phyloP scores from a whole-genome alignment of 352 stramenopile genomes.

The Pythium rhizo-oryzae region DNA sequence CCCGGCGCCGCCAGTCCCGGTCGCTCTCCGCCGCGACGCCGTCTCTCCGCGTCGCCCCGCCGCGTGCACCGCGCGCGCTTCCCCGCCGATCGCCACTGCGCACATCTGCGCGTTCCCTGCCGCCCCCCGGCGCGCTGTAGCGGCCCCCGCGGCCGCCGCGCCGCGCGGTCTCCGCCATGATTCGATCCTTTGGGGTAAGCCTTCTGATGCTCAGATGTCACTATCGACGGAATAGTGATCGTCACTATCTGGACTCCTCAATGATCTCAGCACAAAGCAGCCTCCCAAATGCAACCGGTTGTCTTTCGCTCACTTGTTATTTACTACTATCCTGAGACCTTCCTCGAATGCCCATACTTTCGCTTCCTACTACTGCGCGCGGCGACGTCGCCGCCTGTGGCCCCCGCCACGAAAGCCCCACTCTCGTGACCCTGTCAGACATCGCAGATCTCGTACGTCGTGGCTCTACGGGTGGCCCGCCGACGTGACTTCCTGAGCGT shows the following conservation, averaged over 20 bases:
- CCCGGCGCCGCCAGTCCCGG: slow-evolving; percentile 3
- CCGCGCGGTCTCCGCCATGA: neutral
- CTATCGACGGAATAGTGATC: neutral
- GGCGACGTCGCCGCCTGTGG: too few relatives aligned
- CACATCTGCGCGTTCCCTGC: neutral
- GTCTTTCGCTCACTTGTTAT: too few relatives aligned
- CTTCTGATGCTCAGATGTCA: neutral
- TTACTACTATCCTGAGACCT: too few relatives aligned
- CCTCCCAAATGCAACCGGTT: neutral
- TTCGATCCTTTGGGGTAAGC: neutral
- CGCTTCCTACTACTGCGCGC: too few relatives aligned
- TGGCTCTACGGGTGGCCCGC: slow-evolving; percentile 4
- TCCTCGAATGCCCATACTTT: too few relatives aligned
- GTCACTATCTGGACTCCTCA: too few relatives aligned
- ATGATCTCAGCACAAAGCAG: too few relatives aligned
- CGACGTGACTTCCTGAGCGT: slow-evolving; percentile 73
- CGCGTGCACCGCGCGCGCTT: neutral
- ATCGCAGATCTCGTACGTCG: too few relatives aligned
- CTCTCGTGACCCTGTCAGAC: too few relatives aligned
- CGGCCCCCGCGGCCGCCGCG: neutral
- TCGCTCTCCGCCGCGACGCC: slow-evolving; percentile 2
- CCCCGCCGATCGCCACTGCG: neutral
- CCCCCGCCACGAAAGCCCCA: too few relatives aligned
- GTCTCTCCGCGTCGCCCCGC: neutral
- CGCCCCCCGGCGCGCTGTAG: neutral